Percentiles rank a stretch among this genome's conserved stretches.
phyloP scores from a whole-genome alignment of 257 asterid species.

The Ilex aquifolium region DNA sequence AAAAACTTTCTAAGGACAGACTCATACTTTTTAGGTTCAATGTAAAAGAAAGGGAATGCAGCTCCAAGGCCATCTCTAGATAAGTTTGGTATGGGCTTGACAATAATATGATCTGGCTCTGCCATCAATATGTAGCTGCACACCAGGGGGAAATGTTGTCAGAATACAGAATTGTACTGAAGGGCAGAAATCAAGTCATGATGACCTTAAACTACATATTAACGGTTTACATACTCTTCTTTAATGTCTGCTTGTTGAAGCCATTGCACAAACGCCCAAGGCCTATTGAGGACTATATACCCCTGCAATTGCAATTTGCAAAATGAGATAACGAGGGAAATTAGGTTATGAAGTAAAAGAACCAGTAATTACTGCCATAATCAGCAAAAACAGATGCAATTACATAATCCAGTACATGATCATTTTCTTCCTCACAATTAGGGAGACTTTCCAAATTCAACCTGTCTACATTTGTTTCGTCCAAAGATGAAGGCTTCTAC shows the following conservation, averaged over 20 bases:
- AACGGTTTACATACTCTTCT: constrained; percentile 63
- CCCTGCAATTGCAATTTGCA: constrained; percentile 52
- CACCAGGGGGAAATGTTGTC: neutral
- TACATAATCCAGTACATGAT: neutral
- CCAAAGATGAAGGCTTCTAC: neutral
- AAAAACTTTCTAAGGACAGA: constrained; percentile 62
- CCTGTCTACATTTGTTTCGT: neutral
- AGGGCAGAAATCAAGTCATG: constrained; percentile 5
- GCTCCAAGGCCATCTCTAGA: constrained; percentile 69
- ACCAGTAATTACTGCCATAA: neutral
- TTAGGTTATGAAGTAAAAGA: neutral
- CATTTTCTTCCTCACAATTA: neutral
- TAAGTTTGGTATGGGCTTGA: constrained; percentile 88
- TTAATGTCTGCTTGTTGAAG: constrained; percentile 78
- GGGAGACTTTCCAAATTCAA: neutral
- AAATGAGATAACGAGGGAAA: neutral
- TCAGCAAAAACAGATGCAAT: neutral
- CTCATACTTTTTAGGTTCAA: constrained; percentile 81
- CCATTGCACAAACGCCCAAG: constrained; percentile 99
- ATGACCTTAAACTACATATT: constrained; percentile 1
- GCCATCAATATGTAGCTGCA: constrained; percentile 89
- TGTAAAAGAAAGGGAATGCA: constrained; percentile 91
- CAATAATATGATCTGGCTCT: constrained; percentile 90
- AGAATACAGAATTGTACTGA: constrained; percentile 1
- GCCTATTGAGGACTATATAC: constrained; percentile 91